phyloP scores from a whole-genome alignment of 2,329 filamentous ascomycete species.

The Microdochium trichocladiopsis region DNA sequence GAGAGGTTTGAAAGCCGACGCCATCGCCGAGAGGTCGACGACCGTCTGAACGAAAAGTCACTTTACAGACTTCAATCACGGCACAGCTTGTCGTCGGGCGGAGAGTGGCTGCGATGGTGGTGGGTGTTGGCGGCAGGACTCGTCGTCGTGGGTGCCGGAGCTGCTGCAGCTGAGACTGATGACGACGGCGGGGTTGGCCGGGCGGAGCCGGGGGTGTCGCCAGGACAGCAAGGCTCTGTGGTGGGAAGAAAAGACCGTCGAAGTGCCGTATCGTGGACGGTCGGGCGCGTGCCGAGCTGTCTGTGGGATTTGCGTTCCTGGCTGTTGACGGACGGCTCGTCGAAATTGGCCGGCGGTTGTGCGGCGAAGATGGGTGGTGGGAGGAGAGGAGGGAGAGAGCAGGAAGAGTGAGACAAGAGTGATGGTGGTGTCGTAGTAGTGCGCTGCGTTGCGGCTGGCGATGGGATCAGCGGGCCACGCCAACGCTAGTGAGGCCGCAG shows the following conservation, averaged over 20 bases:
- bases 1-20: conserved; percentile 40
- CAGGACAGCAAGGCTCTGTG: neutral
- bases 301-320: neutral
- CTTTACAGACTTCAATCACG: too few relatives aligned
- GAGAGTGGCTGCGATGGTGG: too few relatives aligned
- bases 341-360: neutral
- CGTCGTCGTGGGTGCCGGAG: neutral
- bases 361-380: neutral
- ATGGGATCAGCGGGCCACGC: neutral
- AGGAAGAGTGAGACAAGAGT: neutral
- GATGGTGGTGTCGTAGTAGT: neutral
- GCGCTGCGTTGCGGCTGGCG: neutral
- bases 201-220: neutral
- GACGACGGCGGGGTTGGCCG: neutral
- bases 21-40: conserved; percentile 25
- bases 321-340: neutral
- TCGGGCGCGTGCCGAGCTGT: too few relatives aligned
- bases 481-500: neutral
- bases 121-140: neutral
- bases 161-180: neutral
- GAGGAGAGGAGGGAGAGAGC: neutral
- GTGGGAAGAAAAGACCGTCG: neutral
- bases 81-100: too few relatives aligned
- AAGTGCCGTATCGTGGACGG: neutral
- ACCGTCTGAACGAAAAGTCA: too few relatives aligned